These are phyloP conservation scores for Fusarium chaquense DNA, from an alignment of 2,329 filamentous ascomycete species.

Conservation along the genomic window DNA sequence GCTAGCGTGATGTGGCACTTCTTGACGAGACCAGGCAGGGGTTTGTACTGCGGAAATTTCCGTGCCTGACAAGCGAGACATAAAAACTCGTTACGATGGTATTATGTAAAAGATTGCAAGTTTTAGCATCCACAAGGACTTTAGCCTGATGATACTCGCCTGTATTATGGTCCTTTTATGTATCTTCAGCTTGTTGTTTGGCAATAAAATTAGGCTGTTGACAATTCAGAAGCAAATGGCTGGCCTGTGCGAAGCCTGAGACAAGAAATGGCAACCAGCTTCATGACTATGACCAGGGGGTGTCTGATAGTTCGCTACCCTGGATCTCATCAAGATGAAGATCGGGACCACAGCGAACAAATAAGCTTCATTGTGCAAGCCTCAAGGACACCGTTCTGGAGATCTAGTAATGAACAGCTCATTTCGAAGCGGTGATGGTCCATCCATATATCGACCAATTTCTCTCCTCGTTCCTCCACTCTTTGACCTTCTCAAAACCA, in stretches of 20 bases:
- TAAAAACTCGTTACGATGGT: not conserved
- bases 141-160: not conserved
- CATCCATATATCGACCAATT: slow-evolving; percentile 22
- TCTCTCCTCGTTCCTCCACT: slow-evolving; percentile 17
- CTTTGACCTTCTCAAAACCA: not conserved
- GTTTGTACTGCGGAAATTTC: not conserved
- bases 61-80: not conserved
- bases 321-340: too few species aligned
- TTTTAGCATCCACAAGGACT: not conserved
- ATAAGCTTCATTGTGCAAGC: too few species aligned
- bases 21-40: not conserved
- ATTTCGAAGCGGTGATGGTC: not conserved
- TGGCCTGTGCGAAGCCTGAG: too few species aligned
- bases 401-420: not conserved
- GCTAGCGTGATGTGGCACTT: not conserved
- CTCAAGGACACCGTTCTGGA: too few species aligned
- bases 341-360: too few species aligned
- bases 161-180: not conserved
- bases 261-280: too few species aligned
- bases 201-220: not conserved
- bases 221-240: not conserved
- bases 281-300: too few species aligned
- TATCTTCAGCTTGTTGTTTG: too few species aligned
- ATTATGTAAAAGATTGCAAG: not conserved
- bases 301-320: too few species aligned